A percentile compares a stretch with the other conserved stretches of the same genome.
Evolutionary conservation across 1,284 basidiomycete species (phyloP).

Genomic region (Moesziomyces parantarcticus): DNA sequence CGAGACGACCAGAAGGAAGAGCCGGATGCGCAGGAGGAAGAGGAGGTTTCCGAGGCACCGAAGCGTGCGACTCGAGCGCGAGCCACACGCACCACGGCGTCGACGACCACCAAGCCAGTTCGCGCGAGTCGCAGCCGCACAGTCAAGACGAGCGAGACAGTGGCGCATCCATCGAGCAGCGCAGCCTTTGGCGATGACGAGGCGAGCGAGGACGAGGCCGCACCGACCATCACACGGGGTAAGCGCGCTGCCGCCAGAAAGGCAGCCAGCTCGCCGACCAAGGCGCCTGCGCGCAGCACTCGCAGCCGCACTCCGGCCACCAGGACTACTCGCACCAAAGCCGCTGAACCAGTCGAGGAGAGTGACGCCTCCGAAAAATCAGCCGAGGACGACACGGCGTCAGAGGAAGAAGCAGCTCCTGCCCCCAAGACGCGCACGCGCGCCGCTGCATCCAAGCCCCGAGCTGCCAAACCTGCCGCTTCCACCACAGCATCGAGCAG

Average conservation of each 20-base stretch:
- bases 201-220: conserved; percentile 24
- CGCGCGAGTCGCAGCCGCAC: conserved; percentile 10
- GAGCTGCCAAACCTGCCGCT: conserved; percentile 8
- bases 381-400: conserved; percentile 2
- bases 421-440: conserved; percentile 15
- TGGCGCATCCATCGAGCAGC: conserved; percentile 23
- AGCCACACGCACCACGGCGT: conserved; percentile 1
- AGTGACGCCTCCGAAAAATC: not conserved
- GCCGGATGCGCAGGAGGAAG: not conserved
- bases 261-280: not conserved
- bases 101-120: conserved; percentile 4
- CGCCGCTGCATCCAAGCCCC: conserved; percentile 3
- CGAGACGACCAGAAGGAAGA: not conserved
- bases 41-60: conserved; percentile 6
- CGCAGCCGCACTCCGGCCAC: conserved; percentile 1
- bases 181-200: conserved; percentile 40
- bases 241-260: conserved; percentile 3
- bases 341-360: not conserved
- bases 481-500: conserved; percentile 6
- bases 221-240: not conserved
- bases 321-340: conserved; percentile 1
- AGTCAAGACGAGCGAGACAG: conserved; percentile 1
- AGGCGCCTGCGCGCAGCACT: conserved; percentile 4
- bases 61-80: conserved; percentile 25
- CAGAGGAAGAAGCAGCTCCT: conserved; percentile 4